phyloP scores from a whole-genome alignment of 1,139 yeast species.

The Kluyveromyces marxianus region DNA sequence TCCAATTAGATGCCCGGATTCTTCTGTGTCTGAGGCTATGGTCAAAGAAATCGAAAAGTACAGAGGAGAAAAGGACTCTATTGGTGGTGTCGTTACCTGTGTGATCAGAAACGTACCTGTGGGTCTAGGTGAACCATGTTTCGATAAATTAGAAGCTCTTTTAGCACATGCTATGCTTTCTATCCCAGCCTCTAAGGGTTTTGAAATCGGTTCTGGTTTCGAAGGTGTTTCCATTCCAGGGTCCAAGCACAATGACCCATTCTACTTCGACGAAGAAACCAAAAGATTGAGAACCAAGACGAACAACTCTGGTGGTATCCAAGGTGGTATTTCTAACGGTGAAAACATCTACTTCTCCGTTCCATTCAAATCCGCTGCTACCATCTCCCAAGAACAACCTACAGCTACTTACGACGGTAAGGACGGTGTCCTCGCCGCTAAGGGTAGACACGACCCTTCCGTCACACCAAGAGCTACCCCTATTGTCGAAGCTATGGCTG shows the following conservation, averaged over 20 bases:
- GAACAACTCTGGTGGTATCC: conserved; percentile 94
- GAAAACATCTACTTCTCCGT: conserved; percentile 90
- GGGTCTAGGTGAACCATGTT: conserved; percentile 96
- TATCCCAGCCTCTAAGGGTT: conserved; percentile 95
- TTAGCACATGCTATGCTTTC: conserved; percentile 97
- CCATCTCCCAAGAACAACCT: conserved; percentile 85
- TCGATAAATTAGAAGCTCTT: conserved; percentile 89
- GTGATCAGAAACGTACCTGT: conserved; percentile 88
- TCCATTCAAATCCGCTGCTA: conserved; percentile 97
- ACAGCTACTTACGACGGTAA: conserved; percentile 85
- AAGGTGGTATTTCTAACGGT: conserved; percentile 96
- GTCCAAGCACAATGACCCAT: conserved; percentile 87
- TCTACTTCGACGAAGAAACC: conserved; percentile 47
- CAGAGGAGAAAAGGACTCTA: conserved; percentile 83
- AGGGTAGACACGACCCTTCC: conserved; percentile 97
- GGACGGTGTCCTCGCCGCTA: conserved; percentile 82
- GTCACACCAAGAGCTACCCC: conserved; percentile 99
- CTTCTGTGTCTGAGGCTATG: conserved; percentile 66
- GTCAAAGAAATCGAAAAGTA: conserved; percentile 78
- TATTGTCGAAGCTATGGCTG: conserved; percentile 96
- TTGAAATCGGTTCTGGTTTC: conserved; percentile 95
- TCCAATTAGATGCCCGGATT: conserved; percentile 91
- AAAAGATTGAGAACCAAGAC: conserved; percentile 73
- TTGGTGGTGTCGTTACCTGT: conserved; percentile 97
- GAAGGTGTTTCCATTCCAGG: conserved; percentile 87